Evolutionary conservation across 148 eudicot species (phyloP), one percentile per base, ranked within the genome.

Genomic region (Cornus florida): DNA sequence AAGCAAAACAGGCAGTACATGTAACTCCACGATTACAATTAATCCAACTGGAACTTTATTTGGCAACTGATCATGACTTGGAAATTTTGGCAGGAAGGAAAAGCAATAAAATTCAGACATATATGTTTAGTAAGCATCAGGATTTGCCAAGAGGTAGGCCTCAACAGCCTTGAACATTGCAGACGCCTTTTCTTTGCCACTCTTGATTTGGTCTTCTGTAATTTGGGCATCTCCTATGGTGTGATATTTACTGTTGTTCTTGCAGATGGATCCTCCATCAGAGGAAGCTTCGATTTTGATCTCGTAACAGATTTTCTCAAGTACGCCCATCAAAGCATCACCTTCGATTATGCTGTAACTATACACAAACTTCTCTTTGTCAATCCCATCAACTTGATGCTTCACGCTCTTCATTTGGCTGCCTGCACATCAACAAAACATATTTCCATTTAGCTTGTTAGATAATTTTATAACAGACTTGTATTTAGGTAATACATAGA

Each of bases 91-190:
- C 28, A 28, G 28, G 28, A 28, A 28, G 28, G 28, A 28, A 28
- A 28, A 28, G 28, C 28, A 28, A 28, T 28, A 28, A 28, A 28
- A 28, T 28, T 28, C 28, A 28, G 0, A 28, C 28, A 28, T 28
- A 28, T 28, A 0, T 28, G 28, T 28, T 28, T 28, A 28, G 43
- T 56, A 56, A 77, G 73, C 82, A 10, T 33, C 82, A 56, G 50
- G 67, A 72, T 72, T 50, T 11, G 64, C 65, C 33, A 22, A 3
- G 75, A 72, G 75, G 64, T 72, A 72, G 75, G 75, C 75, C 65
- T 72, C 75, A 72, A 72, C 17, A 56, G 75, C 75, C 64, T 53
- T 72, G 62, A 72, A 72, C 17, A 72, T 22, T 5, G 2, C 20
- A 5, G 64, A n/a, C 39, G 33, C 10, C 16, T 72, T 41, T 31